Evolutionary conservation across 2,329 filamentous ascomycete species (phyloP).

Genomic region (Aspergillus ruber): DNA sequence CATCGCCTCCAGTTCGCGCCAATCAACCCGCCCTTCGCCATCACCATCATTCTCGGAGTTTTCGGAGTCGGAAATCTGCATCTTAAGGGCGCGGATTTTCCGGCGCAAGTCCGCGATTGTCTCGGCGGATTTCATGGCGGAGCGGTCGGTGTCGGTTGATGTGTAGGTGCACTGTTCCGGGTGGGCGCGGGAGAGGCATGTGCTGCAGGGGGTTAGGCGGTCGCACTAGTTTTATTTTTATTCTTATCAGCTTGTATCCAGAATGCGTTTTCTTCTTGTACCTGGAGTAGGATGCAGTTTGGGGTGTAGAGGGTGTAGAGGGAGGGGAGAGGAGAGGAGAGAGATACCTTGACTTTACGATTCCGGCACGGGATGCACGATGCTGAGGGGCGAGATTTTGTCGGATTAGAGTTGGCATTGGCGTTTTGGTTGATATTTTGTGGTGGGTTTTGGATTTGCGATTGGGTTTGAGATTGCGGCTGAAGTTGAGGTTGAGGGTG

Average conservation of each 20-base stretch:
- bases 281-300: background rate
- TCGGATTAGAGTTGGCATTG: background rate
- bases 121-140: slow-evolving; percentile 13
- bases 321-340: background rate
- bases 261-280: background rate
- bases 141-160: slow-evolving; percentile 8
- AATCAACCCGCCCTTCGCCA: too few species aligned
- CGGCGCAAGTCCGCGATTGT: slow-evolving; percentile 9
- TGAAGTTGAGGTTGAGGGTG: background rate
- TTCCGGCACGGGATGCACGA: slow-evolving; percentile 1
- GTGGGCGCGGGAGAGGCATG: slow-evolving; percentile 10
- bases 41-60: too few species aligned
- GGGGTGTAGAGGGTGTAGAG: too few species aligned
- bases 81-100: slow-evolving; percentile 3
- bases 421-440: background rate
- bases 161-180: slow-evolving; percentile 11
- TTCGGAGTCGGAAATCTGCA: background rate
- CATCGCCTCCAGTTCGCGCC: too few species aligned
- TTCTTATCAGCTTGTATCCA: background rate
- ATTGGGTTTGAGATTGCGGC: background rate
- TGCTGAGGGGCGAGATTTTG: background rate
- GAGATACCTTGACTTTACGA: slow-evolving; percentile 1
- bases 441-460: background rate
- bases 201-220: slow-evolving; percentile 10
- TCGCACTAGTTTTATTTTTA: slow-evolving; percentile 6